Conservation (phyloP, 1,284 basidiomycete species). For the Ceratobasidium sp. region DNA sequence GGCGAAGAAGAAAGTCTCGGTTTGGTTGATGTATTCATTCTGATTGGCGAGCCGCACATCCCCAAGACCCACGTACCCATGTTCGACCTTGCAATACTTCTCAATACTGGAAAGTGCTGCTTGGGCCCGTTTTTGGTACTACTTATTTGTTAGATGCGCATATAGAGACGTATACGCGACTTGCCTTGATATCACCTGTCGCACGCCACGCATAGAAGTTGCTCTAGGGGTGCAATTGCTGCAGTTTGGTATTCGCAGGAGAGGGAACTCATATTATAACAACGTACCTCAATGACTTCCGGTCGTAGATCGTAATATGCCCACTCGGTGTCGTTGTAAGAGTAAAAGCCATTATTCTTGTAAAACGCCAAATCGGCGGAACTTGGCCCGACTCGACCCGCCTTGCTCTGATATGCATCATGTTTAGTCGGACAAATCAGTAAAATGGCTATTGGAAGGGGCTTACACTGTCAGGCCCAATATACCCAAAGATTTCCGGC, state of each 20-base stretch:
- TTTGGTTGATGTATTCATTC: slow-evolving; percentile 18
- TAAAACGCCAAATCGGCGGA: slow-evolving; percentile 19
- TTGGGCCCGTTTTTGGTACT: slow-evolving; percentile 40
- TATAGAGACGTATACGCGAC: background rate
- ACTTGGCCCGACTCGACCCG: background rate
- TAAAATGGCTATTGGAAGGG: background rate
- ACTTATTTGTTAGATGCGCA: background rate
- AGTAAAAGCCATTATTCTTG: slow-evolving; percentile 36
- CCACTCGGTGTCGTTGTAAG: slow-evolving; percentile 17
- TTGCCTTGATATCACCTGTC: slow-evolving; percentile 32
- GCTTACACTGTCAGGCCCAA: slow-evolving; percentile 31
- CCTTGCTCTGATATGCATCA: background rate
- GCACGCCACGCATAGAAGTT: slow-evolving; percentile 40
- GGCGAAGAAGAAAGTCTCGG: slow-evolving; percentile 45
- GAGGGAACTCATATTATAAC: background rate
- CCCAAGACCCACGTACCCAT: slow-evolving; percentile 9
- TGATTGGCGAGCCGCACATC: slow-evolving; percentile 19
- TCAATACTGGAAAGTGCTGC: slow-evolving; percentile 31
- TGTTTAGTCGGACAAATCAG: background rate
- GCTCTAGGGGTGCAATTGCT: slow-evolving; percentile 16
- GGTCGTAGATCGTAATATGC: slow-evolving; percentile 39
- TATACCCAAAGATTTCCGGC: slow-evolving; percentile 33
- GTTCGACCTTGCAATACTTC: slow-evolving; percentile 35
- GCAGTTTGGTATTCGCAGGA: background rate
- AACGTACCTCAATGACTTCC: slow-evolving; percentile 36